Evolutionary conservation across 2,329 filamentous ascomycete genomes (phyloP).

Genomic region (Trichoderma polysporum): DNA sequence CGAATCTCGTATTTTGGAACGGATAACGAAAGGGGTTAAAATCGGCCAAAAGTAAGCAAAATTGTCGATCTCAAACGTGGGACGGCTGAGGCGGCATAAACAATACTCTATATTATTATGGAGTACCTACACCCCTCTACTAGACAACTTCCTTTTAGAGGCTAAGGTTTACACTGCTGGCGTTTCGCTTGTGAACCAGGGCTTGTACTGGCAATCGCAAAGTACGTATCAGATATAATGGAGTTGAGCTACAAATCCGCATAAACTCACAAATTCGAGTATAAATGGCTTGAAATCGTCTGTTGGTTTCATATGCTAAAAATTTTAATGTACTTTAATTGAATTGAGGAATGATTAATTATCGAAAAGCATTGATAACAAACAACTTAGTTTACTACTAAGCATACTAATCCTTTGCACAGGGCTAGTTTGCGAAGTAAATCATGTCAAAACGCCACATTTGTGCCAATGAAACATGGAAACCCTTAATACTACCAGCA

Average conservation of each 20-base stretch:
- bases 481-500: background rate
- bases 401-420: background rate
- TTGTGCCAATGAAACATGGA: background rate
- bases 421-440: background rate
- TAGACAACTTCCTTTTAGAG: background rate
- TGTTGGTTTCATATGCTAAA: no score
- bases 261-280: no score
- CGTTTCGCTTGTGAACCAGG: background rate
- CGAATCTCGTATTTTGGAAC: background rate
- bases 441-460: background rate
- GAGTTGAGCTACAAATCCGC: no score
- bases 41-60: background rate
- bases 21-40: slow-evolving; percentile 4
- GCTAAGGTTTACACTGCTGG: background rate
- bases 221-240: no score
- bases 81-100: background rate
- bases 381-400: no score
- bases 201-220: no score
- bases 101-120: background rate
- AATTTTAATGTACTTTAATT: no score
- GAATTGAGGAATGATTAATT: no score
- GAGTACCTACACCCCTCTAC: background rate
- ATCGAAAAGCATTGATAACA: no score
- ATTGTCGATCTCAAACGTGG: background rate
- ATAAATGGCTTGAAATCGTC: no score